phyloP scores from a whole-genome alignment of 148 eudicot genomes.

The Drosera capensis region DNA sequence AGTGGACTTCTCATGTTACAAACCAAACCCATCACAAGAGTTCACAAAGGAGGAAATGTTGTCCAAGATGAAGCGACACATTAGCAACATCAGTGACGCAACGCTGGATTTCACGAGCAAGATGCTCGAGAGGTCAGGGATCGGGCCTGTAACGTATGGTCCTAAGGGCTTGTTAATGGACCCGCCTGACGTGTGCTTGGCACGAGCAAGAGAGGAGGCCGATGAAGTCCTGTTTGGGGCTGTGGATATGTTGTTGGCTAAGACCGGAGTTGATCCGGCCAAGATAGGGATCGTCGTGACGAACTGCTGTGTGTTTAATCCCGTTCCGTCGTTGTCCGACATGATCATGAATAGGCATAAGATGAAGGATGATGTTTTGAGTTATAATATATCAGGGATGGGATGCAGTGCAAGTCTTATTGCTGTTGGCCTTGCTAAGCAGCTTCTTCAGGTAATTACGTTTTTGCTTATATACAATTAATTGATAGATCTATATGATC shows the following conservation, averaged over 20 bases:
- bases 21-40: conserved; percentile 5
- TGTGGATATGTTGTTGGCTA: conserved; percentile 11
- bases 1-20: conserved; percentile 16
- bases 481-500: no score
- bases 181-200: conserved; percentile 2
- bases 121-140: conserved; percentile 4
- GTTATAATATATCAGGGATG: neutral
- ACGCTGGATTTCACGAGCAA: conserved; percentile 4
- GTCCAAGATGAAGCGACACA: neutral
- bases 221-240: conserved; percentile 16
- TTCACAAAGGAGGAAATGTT: conserved; percentile 6
- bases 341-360: conserved; percentile 10
- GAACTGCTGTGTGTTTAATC: conserved; percentile 5
- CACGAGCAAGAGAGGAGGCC: conserved; percentile 9
- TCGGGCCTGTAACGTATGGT: conserved; percentile 15
- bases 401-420: neutral
- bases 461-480: no score
- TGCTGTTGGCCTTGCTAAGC: neutral
- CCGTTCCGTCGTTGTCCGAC: conserved; percentile 11
- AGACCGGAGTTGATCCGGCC: conserved; percentile 8
- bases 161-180: conserved; percentile 3
- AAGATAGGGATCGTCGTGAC: conserved; percentile 4
- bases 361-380: neutral
- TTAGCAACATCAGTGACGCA: conserved; percentile 1
- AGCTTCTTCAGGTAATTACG: neutral